A percentile compares a stretch with the other conserved stretches of the same genome.
phyloP scores from a whole-genome alignment of 768 basidiomycete species.

The Panaeolus papilionaceus region DNA sequence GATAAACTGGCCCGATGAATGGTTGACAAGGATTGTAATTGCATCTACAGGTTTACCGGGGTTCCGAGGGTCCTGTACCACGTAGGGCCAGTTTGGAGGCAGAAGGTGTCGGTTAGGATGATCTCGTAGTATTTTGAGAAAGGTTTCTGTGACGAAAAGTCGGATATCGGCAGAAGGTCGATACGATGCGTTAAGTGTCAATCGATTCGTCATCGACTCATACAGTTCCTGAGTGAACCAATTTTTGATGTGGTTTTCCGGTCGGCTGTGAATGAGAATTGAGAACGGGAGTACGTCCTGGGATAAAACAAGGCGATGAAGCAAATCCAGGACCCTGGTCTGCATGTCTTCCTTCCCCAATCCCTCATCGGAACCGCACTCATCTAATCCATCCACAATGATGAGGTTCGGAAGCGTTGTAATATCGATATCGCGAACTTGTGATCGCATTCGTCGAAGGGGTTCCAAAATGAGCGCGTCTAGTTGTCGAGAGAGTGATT shows the following conservation, averaged over 20 bases:
- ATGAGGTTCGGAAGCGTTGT: constrained; percentile 14
- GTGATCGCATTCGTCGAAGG: background rate
- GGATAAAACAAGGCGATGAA: background rate
- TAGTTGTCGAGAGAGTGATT: constrained; percentile 18
- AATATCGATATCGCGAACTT: background rate
- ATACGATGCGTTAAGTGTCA: constrained; percentile 18
- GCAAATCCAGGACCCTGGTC: background rate
- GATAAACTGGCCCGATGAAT: constrained; percentile 20
- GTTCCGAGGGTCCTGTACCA: too few species aligned
- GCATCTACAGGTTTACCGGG: too few species aligned
- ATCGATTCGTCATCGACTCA: background rate
- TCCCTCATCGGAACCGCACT: background rate
- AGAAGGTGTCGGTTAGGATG: constrained; percentile 5
- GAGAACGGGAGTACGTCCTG: background rate
- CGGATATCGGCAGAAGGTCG: constrained; percentile 20
- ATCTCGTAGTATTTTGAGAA: background rate
- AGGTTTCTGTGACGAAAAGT: constrained; percentile 3
- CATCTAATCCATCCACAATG: constrained; percentile 17
- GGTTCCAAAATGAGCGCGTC: constrained; percentile 15
- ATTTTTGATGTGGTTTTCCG: constrained; percentile 16
- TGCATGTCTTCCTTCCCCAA: background rate
- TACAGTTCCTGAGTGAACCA: constrained; percentile 7
- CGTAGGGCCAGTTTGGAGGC: background rate
- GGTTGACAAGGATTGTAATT: constrained; percentile 14
- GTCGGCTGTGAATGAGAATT: constrained; percentile 24